These are phyloP conservation scores for Pterocarpus macrocarpus DNA, from an alignment of 306 rosid species.

Conservation along the genomic window DNA sequence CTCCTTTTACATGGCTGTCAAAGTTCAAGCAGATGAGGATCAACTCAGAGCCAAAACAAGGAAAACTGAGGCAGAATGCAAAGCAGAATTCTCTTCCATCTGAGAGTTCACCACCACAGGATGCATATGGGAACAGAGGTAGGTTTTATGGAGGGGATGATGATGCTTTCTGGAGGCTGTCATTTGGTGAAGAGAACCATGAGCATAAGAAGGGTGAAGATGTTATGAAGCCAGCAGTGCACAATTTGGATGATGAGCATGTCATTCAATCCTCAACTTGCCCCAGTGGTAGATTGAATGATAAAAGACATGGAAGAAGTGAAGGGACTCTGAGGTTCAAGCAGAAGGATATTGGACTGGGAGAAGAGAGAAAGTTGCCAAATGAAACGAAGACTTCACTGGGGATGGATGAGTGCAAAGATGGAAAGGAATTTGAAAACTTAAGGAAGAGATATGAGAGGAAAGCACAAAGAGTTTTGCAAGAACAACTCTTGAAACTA, in stretches of 20 bases:
- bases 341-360: conserved; percentile 45
- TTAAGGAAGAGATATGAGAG: conserved; percentile 55
- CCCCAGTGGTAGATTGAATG: conserved; percentile 39
- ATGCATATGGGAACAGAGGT: conserved; percentile 44
- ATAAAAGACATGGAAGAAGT: conserved; percentile 50
- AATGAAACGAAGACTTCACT: conserved; percentile 42
- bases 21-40: conserved; percentile 85
- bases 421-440: conserved; percentile 52
- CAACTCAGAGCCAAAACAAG: conserved; percentile 53
- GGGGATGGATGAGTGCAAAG: neutral
- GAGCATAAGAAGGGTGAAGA: conserved; percentile 53
- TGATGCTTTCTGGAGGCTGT: conserved; percentile 77
- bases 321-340: conserved; percentile 51
- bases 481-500: conserved; percentile 57
- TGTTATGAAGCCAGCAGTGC: conserved; percentile 42
- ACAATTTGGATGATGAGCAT: conserved; percentile 55
- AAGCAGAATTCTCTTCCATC: conserved; percentile 51
- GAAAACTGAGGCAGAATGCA: conserved; percentile 50
- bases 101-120: conserved; percentile 49
- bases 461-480: conserved; percentile 51
- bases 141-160: conserved; percentile 64
- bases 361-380: conserved; percentile 44
- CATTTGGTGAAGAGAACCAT: conserved; percentile 68
- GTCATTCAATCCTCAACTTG: conserved; percentile 43
- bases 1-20: conserved; percentile 79